Conservation (phyloP, 2,329 filamentous ascomycete genomes). For the Teratosphaeria gauchensis region DNA sequence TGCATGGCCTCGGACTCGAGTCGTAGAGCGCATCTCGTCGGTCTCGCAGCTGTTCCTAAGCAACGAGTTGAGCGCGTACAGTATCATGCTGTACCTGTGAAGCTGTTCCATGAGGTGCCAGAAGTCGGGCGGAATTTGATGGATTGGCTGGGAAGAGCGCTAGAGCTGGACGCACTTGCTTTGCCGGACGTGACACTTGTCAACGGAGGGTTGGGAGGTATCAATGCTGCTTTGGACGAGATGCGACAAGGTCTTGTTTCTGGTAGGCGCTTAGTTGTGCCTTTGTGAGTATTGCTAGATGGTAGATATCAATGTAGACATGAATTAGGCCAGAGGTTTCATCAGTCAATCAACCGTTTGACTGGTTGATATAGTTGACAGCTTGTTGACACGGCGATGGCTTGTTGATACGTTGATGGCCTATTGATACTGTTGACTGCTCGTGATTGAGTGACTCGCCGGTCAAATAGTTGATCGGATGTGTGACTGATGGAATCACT, state of each 20-base stretch:
- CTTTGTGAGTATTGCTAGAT: not conserved
- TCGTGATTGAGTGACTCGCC: too few species aligned
- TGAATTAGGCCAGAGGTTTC: not conserved
- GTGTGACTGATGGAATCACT: too few species aligned
- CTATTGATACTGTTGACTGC: too few species aligned
- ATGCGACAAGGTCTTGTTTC: not conserved
- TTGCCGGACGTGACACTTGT: not conserved
- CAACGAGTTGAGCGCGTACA: slow-evolving; percentile 34
- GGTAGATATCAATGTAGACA: not conserved
- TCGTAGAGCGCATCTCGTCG: slow-evolving; percentile 43
- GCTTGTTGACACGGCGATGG: too few species aligned
- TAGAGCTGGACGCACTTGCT: not conserved
- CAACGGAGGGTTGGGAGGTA: not conserved
- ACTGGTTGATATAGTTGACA: too few species aligned
- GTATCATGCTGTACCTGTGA: slow-evolving; percentile 60
- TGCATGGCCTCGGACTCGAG: not conserved
- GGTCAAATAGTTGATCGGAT: too few species aligned
- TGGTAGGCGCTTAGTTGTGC: not conserved
- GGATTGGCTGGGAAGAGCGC: not conserved
- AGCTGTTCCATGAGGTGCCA: slow-evolving; percentile 50
- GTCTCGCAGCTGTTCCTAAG: slow-evolving; percentile 57
- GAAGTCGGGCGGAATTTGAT: slow-evolving; percentile 25
- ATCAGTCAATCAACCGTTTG: too few species aligned
- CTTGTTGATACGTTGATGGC: too few species aligned
- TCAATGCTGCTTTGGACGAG: not conserved